These are phyloP conservation scores for Naganishia kalamii DNA, from an alignment of 768 basidiomycete species.

Conservation along the genomic window DNA sequence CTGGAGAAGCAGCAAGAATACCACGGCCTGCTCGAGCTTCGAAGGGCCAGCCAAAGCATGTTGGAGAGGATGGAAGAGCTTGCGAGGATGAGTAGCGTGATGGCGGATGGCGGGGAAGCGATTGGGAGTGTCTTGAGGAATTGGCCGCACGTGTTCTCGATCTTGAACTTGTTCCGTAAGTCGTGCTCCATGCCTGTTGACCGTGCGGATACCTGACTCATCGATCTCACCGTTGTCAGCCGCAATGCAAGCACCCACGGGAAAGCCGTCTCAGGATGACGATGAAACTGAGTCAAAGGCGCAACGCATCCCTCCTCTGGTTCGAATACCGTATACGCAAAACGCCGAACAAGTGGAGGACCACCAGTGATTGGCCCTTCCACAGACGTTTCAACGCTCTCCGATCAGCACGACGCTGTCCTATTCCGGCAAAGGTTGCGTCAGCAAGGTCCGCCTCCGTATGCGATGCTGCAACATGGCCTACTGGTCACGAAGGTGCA, in stretches of 20 bases:
- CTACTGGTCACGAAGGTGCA: too few species aligned
- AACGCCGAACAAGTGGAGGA: background rate
- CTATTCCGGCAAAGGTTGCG: too few species aligned
- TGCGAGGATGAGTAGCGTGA: constrained; percentile 45
- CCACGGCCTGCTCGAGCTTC: constrained; percentile 42
- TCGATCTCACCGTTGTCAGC: background rate
- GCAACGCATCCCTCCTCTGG: background rate
- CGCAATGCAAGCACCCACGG: background rate
- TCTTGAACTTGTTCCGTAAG: constrained; percentile 46
- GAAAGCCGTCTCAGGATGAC: background rate
- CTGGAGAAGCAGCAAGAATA: constrained; percentile 48
- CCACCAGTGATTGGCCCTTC: too few species aligned
- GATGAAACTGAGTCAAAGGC: constrained; percentile 3
- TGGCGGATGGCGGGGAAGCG: constrained; percentile 48
- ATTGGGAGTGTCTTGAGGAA: constrained; percentile 47
- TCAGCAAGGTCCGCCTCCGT: too few species aligned
- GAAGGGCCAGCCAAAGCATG: constrained; percentile 38
- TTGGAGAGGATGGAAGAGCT: constrained; percentile 42
- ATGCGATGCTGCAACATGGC: too few species aligned
- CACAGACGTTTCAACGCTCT: too few species aligned
- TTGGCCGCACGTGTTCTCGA: constrained; percentile 48
- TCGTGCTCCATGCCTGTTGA: background rate
- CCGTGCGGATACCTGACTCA: background rate
- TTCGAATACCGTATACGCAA: constrained; percentile 8
- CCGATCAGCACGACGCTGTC: too few species aligned